A percentile compares a stretch with the other conserved stretches of the same genome.
These are phyloP conservation scores for Venturia asperata DNA, from an alignment of 2,329 filamentous ascomycete species.

Conservation along the genomic window DNA sequence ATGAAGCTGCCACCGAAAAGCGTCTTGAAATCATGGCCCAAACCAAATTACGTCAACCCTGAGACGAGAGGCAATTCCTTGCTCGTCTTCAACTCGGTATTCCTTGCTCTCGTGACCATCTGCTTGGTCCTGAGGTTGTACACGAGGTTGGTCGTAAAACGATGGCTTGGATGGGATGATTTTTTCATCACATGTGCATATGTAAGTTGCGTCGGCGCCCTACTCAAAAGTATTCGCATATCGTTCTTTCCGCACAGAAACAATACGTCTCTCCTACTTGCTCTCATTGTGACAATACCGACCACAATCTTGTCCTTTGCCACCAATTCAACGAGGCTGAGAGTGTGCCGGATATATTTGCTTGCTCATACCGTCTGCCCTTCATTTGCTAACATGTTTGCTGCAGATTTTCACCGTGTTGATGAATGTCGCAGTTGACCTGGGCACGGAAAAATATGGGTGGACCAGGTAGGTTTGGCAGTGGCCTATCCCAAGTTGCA, in stretches of 20 bases:
- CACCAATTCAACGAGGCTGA: neutral
- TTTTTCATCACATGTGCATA: constrained; percentile 19
- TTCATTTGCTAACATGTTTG: neutral
- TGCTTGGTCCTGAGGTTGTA: constrained; percentile 12
- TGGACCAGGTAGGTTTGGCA: neutral
- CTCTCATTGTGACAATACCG: too few species aligned
- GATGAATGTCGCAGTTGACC: neutral
- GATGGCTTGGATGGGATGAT: constrained; percentile 20
- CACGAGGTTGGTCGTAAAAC: constrained; percentile 13
- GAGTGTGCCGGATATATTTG: neutral
- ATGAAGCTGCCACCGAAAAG: constrained; percentile 17
- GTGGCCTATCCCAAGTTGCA: neutral
- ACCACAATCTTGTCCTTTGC: too few species aligned
- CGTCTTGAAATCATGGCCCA: constrained; percentile 17
- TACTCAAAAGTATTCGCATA: neutral
- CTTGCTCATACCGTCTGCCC: neutral
- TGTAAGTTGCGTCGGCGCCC: constrained; percentile 2
- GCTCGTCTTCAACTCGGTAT: constrained; percentile 17
- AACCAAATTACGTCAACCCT: constrained; percentile 20
- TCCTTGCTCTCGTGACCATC: constrained; percentile 15
- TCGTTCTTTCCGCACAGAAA: too few species aligned
- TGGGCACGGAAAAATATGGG: constrained; percentile 1
- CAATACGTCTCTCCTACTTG: too few species aligned
- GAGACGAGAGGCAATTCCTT: constrained; percentile 17
- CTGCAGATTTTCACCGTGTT: constrained; percentile 7